Conservation (phyloP, 805 yeast species). For the Candida loeiensis region DNA sequence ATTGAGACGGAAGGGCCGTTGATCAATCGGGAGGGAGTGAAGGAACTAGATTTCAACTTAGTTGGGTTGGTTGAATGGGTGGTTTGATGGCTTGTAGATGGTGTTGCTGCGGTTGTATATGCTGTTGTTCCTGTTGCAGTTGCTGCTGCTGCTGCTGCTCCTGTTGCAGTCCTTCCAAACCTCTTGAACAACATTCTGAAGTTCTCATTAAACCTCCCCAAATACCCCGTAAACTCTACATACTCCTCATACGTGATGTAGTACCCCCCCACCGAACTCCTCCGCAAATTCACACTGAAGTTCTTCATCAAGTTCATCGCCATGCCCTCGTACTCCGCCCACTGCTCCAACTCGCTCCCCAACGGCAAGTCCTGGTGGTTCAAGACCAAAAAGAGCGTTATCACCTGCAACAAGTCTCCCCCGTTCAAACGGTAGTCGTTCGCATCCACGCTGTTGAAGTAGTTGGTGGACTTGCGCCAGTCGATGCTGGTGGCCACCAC, state of each 20-base stretch:
- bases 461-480: slow-evolving; percentile 37
- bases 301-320: slow-evolving; percentile 48
- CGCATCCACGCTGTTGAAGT: slow-evolving; percentile 44
- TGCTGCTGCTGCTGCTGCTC: no score
- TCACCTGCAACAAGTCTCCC: slow-evolving; percentile 36
- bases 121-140: no score
- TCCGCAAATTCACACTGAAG: slow-evolving; percentile 40
- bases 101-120: no score
- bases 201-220: slow-evolving; percentile 14
- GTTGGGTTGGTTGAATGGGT: no score
- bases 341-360: slow-evolving; percentile 18
- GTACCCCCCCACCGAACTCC: slow-evolving; percentile 15
- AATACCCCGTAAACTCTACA: neutral
- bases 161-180: no score
- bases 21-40: slow-evolving; percentile 36
- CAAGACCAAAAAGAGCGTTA: slow-evolving; percentile 49
- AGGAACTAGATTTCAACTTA: no score
- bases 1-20: slow-evolving; percentile 38
- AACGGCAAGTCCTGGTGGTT: slow-evolving; percentile 26
- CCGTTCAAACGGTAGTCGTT: slow-evolving; percentile 38
- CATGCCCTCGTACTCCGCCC: slow-evolving; percentile 41
- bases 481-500: slow-evolving; percentile 15
- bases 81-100: no score
- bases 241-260: slow-evolving; percentile 18
- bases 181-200: slow-evolving; percentile 31